Base-by-base conservation (phyloP, 2,329 filamentous ascomycete genomes). In the Escovopsis sp. region DNA sequence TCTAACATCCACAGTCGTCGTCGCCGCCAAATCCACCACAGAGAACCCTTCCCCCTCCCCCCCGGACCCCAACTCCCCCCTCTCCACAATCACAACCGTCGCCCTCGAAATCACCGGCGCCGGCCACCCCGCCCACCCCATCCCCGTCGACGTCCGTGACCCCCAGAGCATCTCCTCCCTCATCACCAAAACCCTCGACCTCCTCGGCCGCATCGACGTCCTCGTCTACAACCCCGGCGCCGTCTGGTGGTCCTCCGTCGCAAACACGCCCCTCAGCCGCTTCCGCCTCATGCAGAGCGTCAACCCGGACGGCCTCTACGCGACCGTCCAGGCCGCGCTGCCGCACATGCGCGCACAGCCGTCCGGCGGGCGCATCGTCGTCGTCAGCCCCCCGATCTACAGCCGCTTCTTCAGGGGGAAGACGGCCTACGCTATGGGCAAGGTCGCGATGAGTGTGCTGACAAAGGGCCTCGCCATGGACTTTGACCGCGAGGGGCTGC, bases 381-480 rank as follows among this genome's bases (percentile, higher is more conserved):
- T 91, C 42, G 81, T 93, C 42, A 83, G 78, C 53, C 86, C 86
- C 20, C 85, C 85, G 2, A 88, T 93, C 43, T 93, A 93, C 60
- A 82, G 76, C 47, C 71, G 86, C 27, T 93, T 93, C 60, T 88
- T 91, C 58, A 65, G 82, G 16, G 86, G 85, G 10, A 93, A 93
- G 70, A 84, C 84, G 2, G 84, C 81, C 12, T 93, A 93, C 61
- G 84, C 86, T 2, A 69, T 77, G 61, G 77, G 78, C 2, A 91
- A 91, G 56, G 72, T 89, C 3, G 83, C 70, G 36, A 93, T 93
- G 85, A 82, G 75, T 51, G 81, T 89, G 4, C 57, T 93, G 36
- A 85, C 81, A 0, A 84, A 85, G 56, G 86, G 85, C 0, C 63
- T 93, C 12, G 84, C 81, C 0, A 85, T 91, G 80, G 86, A 93